Conservation (phyloP, 2,329 filamentous ascomycete species). For the Helicocarpus griseus region DNA sequence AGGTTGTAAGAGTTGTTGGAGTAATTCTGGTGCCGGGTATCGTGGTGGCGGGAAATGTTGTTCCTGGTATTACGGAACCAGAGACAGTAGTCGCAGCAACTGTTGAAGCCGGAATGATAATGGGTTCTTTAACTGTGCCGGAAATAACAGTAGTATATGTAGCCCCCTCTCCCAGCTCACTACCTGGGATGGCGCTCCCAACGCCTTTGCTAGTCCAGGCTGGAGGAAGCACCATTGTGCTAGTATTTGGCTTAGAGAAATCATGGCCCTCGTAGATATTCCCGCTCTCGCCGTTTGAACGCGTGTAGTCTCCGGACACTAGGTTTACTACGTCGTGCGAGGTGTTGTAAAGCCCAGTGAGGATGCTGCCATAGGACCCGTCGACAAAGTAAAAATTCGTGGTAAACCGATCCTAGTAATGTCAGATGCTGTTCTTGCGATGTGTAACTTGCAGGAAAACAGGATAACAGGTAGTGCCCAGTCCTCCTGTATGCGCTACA, state of each 20-base stretch:
- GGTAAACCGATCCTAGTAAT: conserved; percentile 38
- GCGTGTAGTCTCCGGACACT: conserved; percentile 35
- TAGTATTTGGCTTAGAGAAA: conserved; percentile 34
- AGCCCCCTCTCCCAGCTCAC: conserved; percentile 27
- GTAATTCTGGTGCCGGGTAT: neutral
- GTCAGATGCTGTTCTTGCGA: neutral
- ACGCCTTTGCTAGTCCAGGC: conserved; percentile 39
- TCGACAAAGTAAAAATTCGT: conserved; percentile 42
- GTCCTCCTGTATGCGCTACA: neutral
- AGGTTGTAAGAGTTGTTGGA: neutral
- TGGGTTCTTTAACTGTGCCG: neutral
- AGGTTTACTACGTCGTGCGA: conserved; percentile 33
- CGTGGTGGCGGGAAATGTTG: conserved; percentile 1
- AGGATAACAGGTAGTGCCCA: too few species aligned
- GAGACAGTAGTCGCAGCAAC: neutral
- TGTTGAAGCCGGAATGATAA: conserved; percentile 3
- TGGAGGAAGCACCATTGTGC: conserved; percentile 34
- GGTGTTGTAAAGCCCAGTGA: conserved; percentile 34
- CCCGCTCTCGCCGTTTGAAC: conserved; percentile 28
- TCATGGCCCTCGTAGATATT: conserved; percentile 36
- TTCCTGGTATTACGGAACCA: conserved; percentile 6
- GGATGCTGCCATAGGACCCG: conserved; percentile 38
- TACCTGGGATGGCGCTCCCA: conserved; percentile 37
- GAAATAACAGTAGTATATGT: conserved; percentile 3
- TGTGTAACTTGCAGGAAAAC: neutral